Conservation (phyloP, 495 filamentous ascomycete genomes). For the Penicillium crystallinum region DNA sequence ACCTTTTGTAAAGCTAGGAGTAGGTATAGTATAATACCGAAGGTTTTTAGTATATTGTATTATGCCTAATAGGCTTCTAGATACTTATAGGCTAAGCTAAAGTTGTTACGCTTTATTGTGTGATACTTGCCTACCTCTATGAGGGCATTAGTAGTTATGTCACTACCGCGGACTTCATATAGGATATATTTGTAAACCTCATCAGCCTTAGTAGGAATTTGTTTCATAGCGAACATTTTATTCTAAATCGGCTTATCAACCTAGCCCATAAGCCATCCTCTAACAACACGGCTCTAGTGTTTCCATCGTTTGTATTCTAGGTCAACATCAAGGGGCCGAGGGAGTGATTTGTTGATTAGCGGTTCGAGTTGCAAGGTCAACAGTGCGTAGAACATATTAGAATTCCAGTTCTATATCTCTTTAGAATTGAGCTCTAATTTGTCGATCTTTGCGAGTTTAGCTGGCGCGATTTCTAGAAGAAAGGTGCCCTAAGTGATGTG, state of each 20-base stretch:
- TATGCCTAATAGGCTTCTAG: background rate
- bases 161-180: background rate
- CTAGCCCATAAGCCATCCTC: background rate
- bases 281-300: background rate
- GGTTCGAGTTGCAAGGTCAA: background rate
- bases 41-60: background rate
- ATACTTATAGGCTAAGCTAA: background rate
- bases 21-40: too few relatives aligned
- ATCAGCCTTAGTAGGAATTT: background rate
- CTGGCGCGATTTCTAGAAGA: background rate
- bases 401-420: background rate
- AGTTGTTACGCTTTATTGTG: background rate
- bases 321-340: background rate
- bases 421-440: background rate
- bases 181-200: background rate
- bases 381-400: background rate
- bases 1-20: too few relatives aligned
- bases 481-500: background rate
- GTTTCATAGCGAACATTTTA: background rate
- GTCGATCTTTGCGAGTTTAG: background rate
- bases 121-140: background rate
- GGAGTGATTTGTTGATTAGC: background rate
- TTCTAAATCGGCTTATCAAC: background rate
- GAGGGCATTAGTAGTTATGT: background rate
- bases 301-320: background rate